Base-by-base conservation (phyloP, 2,329 filamentous ascomycete genomes). In the Aureobasidium zeae region DNA sequence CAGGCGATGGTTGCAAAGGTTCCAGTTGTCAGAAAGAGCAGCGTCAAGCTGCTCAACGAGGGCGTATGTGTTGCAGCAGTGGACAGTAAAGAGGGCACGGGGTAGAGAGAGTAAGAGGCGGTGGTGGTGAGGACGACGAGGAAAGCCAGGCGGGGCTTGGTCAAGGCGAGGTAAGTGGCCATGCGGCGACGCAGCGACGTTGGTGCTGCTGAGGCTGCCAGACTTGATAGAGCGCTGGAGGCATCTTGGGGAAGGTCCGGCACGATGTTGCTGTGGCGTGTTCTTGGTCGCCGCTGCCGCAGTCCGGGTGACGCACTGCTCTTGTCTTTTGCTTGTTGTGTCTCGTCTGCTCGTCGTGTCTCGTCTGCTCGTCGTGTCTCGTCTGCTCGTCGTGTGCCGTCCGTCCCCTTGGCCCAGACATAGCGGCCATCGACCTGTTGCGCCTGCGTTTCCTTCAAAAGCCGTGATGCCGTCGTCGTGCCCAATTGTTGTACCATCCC, bases 71-170 rank as follows among this genome's bases (percentile, higher is more conserved):
- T 83, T 63, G 75, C 63, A 13, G 78, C 73, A 8, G 83, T 77
- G 29, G 77, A 76, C 41, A 98, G 78, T 50, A 96, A 79, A 43
- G 86, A 81, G 2, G 89, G 88, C 2, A 94, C 84, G 0, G 91
- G 91, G 61, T 95, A 98, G 45, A 98, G 72, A 12, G 86, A 86
- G 63, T 96, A 98, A 3, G 89, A 77, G 2, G 85, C 83, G 62
- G 91, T 94, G 20, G 89, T 86, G 0, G 86, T 86, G 35, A 98
- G 79, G 22, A 94, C 83, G 49, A 98, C 83, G 34, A 98, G 79
- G 54, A 93, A 83, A 6, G 86, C 89, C 36, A 98, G 78, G 42
- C 89, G 86, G 3, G 91, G 91, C 62, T 98, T 98, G n/a, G 88
- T 83, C 52, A 98, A 79, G 19, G 91, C 85, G 50, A 98, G 80